A percentile compares a stretch with the other conserved stretches of the same genome.
phyloP scores from a whole-genome alignment of 2,329 filamentous ascomycete genomes.

The Trichoderma asperellum region DNA sequence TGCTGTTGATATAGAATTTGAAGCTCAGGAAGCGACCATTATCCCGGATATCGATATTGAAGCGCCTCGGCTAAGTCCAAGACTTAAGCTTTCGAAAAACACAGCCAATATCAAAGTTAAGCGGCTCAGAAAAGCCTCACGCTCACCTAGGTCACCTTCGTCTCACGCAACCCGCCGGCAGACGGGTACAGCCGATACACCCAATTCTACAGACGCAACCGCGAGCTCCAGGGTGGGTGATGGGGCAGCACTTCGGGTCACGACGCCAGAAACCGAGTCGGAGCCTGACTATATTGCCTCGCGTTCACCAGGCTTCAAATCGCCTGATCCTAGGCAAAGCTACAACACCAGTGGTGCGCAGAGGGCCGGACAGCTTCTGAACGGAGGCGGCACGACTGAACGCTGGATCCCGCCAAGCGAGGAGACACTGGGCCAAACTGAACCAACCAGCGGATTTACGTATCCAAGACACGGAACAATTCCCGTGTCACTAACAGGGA shows the following conservation, averaged over 20 bases:
- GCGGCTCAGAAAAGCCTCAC: slow-evolving; percentile 4
- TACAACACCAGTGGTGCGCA: slow-evolving; percentile 5
- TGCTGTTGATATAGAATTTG: neutral
- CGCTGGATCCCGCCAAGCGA: neutral
- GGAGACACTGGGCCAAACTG: neutral
- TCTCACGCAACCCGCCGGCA: neutral
- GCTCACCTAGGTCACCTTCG: neutral
- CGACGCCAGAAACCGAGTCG: slow-evolving; percentile 18
- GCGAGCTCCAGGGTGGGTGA: neutral
- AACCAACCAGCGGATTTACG: slow-evolving; percentile 1
- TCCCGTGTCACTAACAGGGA: slow-evolving; percentile 34
- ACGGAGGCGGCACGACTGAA: neutral
- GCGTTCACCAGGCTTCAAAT: slow-evolving; percentile 15
- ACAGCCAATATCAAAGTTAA: slow-evolving; percentile 22
- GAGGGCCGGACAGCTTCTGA: neutral
- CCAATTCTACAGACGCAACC: neutral
- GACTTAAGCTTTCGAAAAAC: slow-evolving; percentile 20
- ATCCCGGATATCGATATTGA: neutral
- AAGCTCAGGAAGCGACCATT: neutral
- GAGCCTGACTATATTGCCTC: slow-evolving; percentile 29
- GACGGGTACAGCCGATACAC: slow-evolving; percentile 2
- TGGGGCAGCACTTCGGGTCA: neutral
- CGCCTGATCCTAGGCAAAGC: slow-evolving; percentile 8
- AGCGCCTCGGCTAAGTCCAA: neutral
- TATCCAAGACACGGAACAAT: slow-evolving; percentile 28